Percentiles rank a stretch among this genome's conserved stretches.
Conservation (phyloP, 2,329 filamentous ascomycete genomes). For the Cercospora citrullina region DNA sequence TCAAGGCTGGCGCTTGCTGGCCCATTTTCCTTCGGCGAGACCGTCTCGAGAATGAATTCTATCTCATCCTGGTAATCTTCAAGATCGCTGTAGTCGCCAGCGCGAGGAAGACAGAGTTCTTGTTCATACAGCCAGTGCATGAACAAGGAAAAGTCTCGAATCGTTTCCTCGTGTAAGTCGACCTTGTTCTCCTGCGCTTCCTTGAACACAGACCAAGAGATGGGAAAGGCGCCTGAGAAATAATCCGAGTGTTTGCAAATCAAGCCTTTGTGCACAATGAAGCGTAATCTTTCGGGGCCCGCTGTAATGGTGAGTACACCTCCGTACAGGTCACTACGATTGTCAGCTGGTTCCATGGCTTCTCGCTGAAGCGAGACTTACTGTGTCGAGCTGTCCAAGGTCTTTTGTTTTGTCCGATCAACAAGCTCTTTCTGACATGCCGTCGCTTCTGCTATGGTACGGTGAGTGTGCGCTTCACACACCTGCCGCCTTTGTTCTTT, state of each 20-base stretch:
- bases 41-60: neutral
- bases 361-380: no score
- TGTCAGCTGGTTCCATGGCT: no score
- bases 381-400: no score
- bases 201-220: neutral
- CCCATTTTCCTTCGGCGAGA: neutral
- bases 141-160: slow-evolving; percentile 1
- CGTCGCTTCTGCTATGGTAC: no score
- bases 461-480: no score
- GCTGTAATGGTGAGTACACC: no score
- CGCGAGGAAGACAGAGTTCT: neutral
- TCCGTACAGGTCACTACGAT: no score
- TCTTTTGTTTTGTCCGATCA: no score
- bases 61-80: neutral
- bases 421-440: no score
- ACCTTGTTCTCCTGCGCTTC: neutral
- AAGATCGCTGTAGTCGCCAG: neutral
- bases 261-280: neutral
- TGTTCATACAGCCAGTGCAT: neutral
- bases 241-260: neutral
- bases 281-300: neutral
- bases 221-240: neutral
- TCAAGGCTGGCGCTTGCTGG: neutral
- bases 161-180: neutral
- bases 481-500: no score